Base-by-base conservation (phyloP, 1,139 yeast genomes). In the Suhomyces anneliseae region DNA sequence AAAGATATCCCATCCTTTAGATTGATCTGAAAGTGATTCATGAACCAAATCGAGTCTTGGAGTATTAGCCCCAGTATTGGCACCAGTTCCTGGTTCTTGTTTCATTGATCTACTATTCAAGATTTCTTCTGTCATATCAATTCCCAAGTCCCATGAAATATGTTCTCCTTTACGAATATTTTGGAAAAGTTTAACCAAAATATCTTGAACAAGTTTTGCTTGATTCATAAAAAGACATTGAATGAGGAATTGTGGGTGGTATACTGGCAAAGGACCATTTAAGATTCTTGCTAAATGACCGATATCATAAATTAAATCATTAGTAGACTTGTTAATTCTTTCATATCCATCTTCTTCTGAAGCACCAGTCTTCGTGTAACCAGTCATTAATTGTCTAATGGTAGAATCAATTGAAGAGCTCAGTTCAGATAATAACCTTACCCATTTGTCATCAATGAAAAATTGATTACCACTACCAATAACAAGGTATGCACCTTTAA, bases 401-500 rank as follows among this genome's bases (percentile, higher is more conserved):
- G 70, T 70, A 15, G 67, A 58, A 48, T 72, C 73, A 12, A 75
- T 59, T 8, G 62, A 58, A 14, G 49, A 57, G 43, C 61, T 61
- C 24, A 56, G 53, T 5, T 65, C 56, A 2, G 63, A 57, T 0
- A 70, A 74, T 39, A 75, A 51, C 42, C 64, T 61, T 11, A 75
- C 66, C 74, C 79, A 69, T 56, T 86, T 83, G 60, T 90, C 96
- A 51, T 87, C 89, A 43, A 90, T 78, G 58, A 87, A 90, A 43
- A 92, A 76, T 62, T 90, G 97, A 62, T 92, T 92, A 0, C 98
- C 97, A 19, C 95, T 78, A 6, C 95, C 97, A 48, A 89, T 81
- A 1, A 89, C 92, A 51, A 90, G 74, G 33, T 83, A 79, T 0
- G 96, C 96, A 55, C 85, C 82, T 46, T 79, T 76, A 49, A 92